phyloP scores from a whole-genome alignment of 768 basidiomycete genomes.

The Infundibulicybe gibba region DNA sequence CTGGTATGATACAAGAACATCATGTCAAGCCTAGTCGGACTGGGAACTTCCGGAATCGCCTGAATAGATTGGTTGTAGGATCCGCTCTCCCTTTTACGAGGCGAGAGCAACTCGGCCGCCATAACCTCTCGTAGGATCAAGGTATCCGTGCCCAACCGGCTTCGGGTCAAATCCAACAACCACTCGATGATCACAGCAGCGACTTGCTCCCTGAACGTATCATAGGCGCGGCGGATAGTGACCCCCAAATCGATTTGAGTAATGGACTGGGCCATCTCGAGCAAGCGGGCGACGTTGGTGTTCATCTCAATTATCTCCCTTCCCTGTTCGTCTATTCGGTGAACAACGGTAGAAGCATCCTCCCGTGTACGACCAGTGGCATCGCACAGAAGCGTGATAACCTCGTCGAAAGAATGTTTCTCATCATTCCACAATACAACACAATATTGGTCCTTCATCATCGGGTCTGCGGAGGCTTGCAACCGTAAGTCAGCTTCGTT shows the following conservation, averaged over 20 bases:
- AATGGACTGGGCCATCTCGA: slow-evolving; percentile 78
- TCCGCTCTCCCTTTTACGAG: slow-evolving; percentile 50
- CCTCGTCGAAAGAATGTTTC: slow-evolving; percentile 90
- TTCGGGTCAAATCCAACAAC: slow-evolving; percentile 77
- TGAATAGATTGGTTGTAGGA: slow-evolving; percentile 35
- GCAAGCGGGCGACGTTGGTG: slow-evolving; percentile 43
- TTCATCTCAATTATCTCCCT: slow-evolving; percentile 83
- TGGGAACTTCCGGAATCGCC: slow-evolving; percentile 39
- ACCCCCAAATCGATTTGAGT: slow-evolving; percentile 89
- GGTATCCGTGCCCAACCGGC: slow-evolving; percentile 63
- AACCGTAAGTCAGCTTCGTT: slow-evolving; percentile 68
- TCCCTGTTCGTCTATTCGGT: slow-evolving; percentile 73
- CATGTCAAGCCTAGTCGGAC: slow-evolving; percentile 66
- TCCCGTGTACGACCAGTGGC: slow-evolving; percentile 47
- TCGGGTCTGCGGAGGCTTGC: slow-evolving; percentile 74
- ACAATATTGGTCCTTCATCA: slow-evolving; percentile 76
- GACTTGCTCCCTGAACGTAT: slow-evolving; percentile 87
- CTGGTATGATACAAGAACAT: slow-evolving; percentile 79
- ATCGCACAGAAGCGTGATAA: slow-evolving; percentile 69
- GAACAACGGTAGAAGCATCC: slow-evolving; percentile 53
- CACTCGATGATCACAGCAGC: slow-evolving; percentile 82
- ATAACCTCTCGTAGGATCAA: slow-evolving; percentile 70
- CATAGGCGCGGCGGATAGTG: slow-evolving; percentile 81
- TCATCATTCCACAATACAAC: slow-evolving; percentile 96
- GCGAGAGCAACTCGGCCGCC: slow-evolving; percentile 62